phyloP scores from a whole-genome alignment of 306 rosid genomes.

The Fragaria nilgerrensis region DNA sequence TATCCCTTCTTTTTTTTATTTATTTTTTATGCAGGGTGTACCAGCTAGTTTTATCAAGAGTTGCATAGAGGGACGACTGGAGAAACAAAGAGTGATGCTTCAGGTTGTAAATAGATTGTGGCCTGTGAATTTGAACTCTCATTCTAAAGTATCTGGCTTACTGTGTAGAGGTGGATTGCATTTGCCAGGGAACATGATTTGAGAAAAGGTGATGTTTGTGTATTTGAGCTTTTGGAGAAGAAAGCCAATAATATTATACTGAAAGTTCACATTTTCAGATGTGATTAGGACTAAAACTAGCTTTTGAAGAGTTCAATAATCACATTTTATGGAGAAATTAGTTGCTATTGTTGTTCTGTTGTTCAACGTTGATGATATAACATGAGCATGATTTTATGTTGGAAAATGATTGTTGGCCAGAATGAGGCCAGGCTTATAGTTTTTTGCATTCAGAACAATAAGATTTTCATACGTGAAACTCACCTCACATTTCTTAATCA shows the following conservation, averaged over 20 bases:
- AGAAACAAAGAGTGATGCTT: neutral
- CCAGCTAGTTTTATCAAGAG: neutral
- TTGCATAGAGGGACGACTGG: neutral
- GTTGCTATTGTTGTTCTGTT: no score
- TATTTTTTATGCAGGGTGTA: neutral
- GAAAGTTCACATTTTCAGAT: neutral
- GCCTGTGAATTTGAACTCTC: neutral
- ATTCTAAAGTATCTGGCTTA: neutral
- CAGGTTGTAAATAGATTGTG: neutral
- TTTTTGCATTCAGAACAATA: no score
- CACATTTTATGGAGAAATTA: neutral
- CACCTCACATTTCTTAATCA: no score
- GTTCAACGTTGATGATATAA: no score
- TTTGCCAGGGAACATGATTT: neutral
- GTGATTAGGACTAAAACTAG: neutral
- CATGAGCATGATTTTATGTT: no score
- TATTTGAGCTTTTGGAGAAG: neutral
- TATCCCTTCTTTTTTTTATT: neutral
- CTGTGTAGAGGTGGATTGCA: neutral
- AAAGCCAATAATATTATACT: neutral
- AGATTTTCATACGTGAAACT: no score
- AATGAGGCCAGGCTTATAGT: no score
- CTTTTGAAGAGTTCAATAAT: neutral
- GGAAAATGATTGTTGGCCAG: no score
- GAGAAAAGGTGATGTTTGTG: neutral